These are phyloP conservation scores for Heliosperma pusillum DNA, from an alignment of 148 eudicot genomes.

Conservation along the genomic window DNA sequence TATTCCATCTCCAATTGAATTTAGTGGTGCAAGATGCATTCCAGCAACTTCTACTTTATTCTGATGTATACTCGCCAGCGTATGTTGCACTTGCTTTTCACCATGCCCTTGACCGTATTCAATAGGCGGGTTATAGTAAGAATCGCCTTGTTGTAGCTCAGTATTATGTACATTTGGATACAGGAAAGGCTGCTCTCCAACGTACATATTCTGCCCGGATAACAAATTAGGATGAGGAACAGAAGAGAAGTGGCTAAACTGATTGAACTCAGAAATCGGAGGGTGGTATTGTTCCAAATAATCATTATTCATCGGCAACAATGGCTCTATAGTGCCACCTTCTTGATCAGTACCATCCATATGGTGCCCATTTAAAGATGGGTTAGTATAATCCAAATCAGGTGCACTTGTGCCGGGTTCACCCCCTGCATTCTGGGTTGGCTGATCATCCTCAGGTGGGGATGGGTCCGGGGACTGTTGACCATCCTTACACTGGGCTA, in stretches of 20 bases:
- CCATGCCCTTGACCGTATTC: conserved; percentile 36
- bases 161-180: conserved; percentile 36
- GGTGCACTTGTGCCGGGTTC: conserved; percentile 33
- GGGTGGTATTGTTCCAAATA: conserved; percentile 34
- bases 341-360: conserved; percentile 31
- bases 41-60: conserved; percentile 32
- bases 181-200: conserved; percentile 27
- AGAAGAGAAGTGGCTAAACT: conserved; percentile 32
- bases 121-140: conserved; percentile 34
- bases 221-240: conserved; percentile 34
- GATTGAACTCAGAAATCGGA: conserved; percentile 31
- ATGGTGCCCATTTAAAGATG: conserved; percentile 27
- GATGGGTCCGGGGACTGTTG: not conserved
- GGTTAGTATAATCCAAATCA: conserved; percentile 33
- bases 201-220: conserved; percentile 27
- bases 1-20: conserved; percentile 34
- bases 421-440: conserved; percentile 22
- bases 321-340: conserved; percentile 26
- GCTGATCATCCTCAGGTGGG: conserved; percentile 28
- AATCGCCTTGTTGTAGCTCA: conserved; percentile 35
- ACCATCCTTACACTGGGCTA: conserved; percentile 11
- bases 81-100: conserved; percentile 31
- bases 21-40: conserved; percentile 27
- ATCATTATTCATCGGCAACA: conserved; percentile 34
- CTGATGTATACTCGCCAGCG: conserved; percentile 28